Conservation (phyloP, 1,284 basidiomycete species). For the Trichosporon sp. region DNA sequence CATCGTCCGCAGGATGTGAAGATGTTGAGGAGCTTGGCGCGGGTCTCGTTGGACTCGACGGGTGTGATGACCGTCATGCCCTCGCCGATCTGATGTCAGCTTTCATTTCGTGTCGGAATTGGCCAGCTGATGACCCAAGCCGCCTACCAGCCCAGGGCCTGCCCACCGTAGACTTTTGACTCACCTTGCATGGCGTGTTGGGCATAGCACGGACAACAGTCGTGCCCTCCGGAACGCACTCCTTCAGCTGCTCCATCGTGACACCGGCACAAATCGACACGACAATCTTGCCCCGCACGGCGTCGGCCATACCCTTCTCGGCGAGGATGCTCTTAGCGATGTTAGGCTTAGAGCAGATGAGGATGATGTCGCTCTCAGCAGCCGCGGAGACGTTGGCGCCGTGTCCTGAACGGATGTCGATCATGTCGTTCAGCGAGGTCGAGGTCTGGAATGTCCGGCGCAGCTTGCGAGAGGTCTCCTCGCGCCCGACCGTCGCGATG, state of each 20-base stretch:
- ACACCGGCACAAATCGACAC: conserved; percentile 96
- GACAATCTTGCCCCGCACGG: conserved; percentile 80
- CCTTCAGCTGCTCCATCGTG: conserved; percentile 72
- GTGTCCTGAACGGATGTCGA: conserved; percentile 62
- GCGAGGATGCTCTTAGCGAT: conserved; percentile 69
- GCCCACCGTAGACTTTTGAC: too few species aligned
- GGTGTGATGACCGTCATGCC: conserved; percentile 88
- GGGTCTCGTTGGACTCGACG: conserved; percentile 50
- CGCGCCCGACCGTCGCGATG: conserved; percentile 77
- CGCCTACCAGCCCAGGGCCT: too few species aligned
- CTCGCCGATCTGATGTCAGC: conserved; percentile 72
- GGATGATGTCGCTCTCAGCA: conserved; percentile 69
- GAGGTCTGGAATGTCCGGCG: conserved; percentile 59
- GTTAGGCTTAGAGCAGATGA: conserved; percentile 93
- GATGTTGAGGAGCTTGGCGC: conserved; percentile 77
- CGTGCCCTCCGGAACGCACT: conserved; percentile 69
- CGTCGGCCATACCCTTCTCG: conserved; percentile 76
- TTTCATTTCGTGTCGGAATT: too few species aligned
- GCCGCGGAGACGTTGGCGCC: conserved; percentile 67
- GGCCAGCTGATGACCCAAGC: too few species aligned
- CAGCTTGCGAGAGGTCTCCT: conserved; percentile 71
- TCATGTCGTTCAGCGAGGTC: conserved; percentile 54
- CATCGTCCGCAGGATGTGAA: conserved; percentile 93
- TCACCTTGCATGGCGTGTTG: conserved; percentile 92
- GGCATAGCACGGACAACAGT: conserved; percentile 95